Base-by-base conservation (phyloP, 1,284 basidiomycete species). In the Laetiporus sulphureus region DNA sequence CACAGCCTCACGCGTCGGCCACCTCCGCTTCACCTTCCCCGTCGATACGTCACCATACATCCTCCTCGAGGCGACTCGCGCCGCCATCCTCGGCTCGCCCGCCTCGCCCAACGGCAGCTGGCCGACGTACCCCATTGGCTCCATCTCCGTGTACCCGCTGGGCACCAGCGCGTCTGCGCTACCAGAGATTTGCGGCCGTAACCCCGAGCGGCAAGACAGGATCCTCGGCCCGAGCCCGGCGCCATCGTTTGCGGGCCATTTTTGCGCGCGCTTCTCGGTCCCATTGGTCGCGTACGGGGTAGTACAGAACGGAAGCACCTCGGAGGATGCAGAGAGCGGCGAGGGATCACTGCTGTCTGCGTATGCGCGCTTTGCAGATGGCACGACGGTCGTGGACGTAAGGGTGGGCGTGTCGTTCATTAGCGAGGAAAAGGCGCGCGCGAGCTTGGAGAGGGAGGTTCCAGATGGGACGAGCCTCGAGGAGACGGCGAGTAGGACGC, bases 321-420 rank as follows among this genome's bases (percentile, higher is more conserved):
- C 43, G 13, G n/a, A n/a, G n/a, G n/a, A n/a, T n/a, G n/a, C n/a
- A n/a, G n/a, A n/a, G n/a, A 56, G 53, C 3, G 65, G 60, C 12
- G 52, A 55, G 21, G 72, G 69, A 6, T 68, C 67, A 1, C 38
- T 71, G 5, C 48, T 89, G 3, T 72, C 77, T 13, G 85, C 68
- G 0, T 90, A 77, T 52, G 79, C 69, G 1, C 58, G 62, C 2
- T 85, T 91, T 51, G 55, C 47, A 0, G 44, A 50, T 1, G 54
- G 50, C 3, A 64, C 65, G 12, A 50, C 54, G 12, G 58, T 57
- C 2, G 71, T 90, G 24, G 68, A 77, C 13, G 75, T 87, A 5
- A 69, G 84, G 7, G 66, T 91, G 1, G 86, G 84, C 0, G 81
- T 85, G 7, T 89, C 84, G 8, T 86, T 90, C 55, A 85, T 91